These are phyloP conservation scores for Ophiostoma montium DNA, from an alignment of 2,329 filamentous ascomycete species.

Conservation along the genomic window DNA sequence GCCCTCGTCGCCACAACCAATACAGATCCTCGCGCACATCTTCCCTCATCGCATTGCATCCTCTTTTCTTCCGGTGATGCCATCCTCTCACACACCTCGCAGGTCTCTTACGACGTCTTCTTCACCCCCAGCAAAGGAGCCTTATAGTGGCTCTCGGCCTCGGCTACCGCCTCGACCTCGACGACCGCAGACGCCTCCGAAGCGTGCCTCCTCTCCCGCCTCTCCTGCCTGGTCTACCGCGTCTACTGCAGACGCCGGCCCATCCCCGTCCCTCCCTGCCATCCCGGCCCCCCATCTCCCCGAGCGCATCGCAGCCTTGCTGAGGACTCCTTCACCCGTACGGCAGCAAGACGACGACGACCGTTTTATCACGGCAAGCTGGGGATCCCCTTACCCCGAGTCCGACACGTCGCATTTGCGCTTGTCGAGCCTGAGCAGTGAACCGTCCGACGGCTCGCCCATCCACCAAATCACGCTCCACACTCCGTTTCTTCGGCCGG, in stretches of 20 bases:
- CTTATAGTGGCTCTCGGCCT: constrained; percentile 25
- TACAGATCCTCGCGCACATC: background rate
- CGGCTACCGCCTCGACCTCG: background rate
- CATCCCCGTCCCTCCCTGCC: constrained; percentile 43
- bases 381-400: constrained; percentile 79
- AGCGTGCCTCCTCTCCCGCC: constrained; percentile 21
- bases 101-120: constrained; percentile 40
- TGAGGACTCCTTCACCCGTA: constrained; percentile 37
- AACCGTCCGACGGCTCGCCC: constrained; percentile 43
- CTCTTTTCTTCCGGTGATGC: background rate
- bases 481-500: constrained; percentile 47
- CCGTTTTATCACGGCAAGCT: constrained; percentile 58
- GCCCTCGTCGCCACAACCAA: background rate
- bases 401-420: constrained; percentile 39
- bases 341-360: constrained; percentile 21
- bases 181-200: constrained; percentile 21
- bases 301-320: constrained; percentile 37
- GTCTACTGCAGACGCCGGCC: constrained; percentile 45
- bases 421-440: constrained; percentile 41
- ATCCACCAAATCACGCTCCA: constrained; percentile 47
- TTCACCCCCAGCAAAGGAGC: constrained; percentile 43
- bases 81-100: constrained; percentile 5
- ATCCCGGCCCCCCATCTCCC: constrained; percentile 45
- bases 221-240: constrained; percentile 48
- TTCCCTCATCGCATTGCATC: background rate